Evolutionary conservation across 1,284 basidiomycete genomes (phyloP).

Genomic region (Apiotrichum montevideense): DNA sequence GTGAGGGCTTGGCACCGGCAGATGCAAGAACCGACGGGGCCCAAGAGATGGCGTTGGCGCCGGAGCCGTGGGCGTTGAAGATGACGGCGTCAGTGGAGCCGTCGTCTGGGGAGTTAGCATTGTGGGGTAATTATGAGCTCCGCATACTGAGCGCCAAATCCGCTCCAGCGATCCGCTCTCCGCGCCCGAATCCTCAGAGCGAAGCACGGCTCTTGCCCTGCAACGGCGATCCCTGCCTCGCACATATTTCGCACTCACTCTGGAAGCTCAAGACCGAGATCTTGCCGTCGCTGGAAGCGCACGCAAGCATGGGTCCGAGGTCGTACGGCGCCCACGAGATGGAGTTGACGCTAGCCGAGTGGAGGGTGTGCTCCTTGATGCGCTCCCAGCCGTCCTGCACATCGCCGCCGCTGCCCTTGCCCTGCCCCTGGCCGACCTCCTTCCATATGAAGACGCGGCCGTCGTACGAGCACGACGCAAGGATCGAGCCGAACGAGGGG

Average conservation of each 20-base stretch:
- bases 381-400: constrained; percentile 66
- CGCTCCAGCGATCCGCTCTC: too few relatives aligned
- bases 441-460: constrained; percentile 99
- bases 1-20: constrained; percentile 1
- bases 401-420: constrained; percentile 46
- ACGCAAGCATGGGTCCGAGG: constrained; percentile 91
- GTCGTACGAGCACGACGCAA: constrained; percentile 96
- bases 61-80: constrained; percentile 92
- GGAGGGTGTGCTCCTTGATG: constrained; percentile 92
- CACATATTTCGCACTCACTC: constrained; percentile 54
- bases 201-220: background rate
- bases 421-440: constrained; percentile 52
- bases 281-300: constrained; percentile 97
- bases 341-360: constrained; percentile 90
- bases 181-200: background rate
- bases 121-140: too few relatives aligned
- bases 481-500: constrained; percentile 90
- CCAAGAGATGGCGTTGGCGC: constrained; percentile 97
- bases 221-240: background rate
- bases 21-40: constrained; percentile 70
- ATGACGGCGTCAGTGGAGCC: constrained; percentile 94
- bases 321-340: constrained; percentile 98
- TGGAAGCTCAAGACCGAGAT: constrained; percentile 96
- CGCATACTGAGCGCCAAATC: too few relatives aligned
- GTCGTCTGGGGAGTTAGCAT: constrained; percentile 60